Percentiles rank a stretch among this genome's conserved stretches.
These are phyloP conservation scores for Berkeleyomyces rouxiae DNA, from an alignment of 2,329 filamentous ascomycete genomes.

Conservation along the genomic window DNA sequence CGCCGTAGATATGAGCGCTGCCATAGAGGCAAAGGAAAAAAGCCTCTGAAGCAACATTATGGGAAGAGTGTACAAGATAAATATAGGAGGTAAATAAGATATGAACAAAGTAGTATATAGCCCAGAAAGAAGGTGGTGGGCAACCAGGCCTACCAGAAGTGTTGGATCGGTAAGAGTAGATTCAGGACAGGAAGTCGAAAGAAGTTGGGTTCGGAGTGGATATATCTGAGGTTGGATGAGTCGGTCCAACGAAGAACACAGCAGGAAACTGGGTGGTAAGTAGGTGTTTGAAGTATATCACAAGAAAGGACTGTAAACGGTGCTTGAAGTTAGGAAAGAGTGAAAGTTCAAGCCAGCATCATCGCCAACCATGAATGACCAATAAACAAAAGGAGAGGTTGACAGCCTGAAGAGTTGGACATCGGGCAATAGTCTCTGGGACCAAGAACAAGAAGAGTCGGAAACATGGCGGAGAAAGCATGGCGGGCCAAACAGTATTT, in stretches of 20 bases:
- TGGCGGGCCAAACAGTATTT: background rate
- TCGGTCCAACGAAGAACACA: background rate
- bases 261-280: background rate
- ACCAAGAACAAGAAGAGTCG: background rate
- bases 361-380: background rate
- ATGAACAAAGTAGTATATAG: background rate
- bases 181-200: too few species aligned
- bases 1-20: slow-evolving; percentile 3
- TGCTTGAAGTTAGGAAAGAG: background rate
- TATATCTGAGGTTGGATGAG: too few species aligned
- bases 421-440: background rate
- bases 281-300: background rate
- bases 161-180: background rate
- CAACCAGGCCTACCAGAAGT: background rate
- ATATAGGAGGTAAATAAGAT: background rate
- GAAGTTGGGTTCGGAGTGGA: too few species aligned
- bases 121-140: background rate
- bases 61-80: background rate
- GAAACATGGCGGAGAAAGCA: background rate
- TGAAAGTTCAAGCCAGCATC: background rate
- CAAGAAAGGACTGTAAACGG: background rate
- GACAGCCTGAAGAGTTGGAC: background rate
- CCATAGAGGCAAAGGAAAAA: background rate
- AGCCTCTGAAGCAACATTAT: background rate
- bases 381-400: background rate